Evolutionary conservation across 192 early-diverging fungal genomes (phyloP).

Genomic region (Backusella liffmaniae): DNA sequence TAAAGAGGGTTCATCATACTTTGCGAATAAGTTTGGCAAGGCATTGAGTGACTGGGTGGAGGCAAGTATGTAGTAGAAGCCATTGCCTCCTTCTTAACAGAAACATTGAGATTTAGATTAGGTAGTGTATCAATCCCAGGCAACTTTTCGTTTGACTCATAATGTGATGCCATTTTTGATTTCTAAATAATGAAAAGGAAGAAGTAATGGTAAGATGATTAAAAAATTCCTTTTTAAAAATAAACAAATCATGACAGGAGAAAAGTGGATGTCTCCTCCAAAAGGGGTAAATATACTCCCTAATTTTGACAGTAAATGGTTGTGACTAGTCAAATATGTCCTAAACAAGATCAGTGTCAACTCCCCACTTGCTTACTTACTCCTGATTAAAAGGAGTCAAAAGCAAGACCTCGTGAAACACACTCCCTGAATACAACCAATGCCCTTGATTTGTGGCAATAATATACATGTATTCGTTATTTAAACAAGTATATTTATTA

Average conservation of each 20-base stretch:
- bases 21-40: not conserved
- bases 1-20: not conserved
- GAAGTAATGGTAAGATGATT: not conserved
- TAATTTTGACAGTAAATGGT: not conserved
- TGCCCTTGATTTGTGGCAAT: slow-evolving; percentile 10
- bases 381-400: not conserved
- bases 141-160: slow-evolving; percentile 3
- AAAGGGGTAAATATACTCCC: not conserved
- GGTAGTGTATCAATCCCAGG: slow-evolving; percentile 4
- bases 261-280: not conserved
- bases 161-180: slow-evolving; percentile 9
- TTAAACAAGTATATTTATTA: slow-evolving; percentile 9
- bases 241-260: not conserved
- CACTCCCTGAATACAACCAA: not conserved
- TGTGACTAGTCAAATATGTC: not conserved
- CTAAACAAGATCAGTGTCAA: slow-evolving; percentile 7
- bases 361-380: slow-evolving; percentile 1
- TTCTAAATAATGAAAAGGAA: slow-evolving; percentile 8
- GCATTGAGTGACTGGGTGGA: not conserved
- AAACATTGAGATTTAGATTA: slow-evolving; percentile 1
- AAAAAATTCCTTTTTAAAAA: slow-evolving; percentile 8
- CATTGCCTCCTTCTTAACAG: not conserved
- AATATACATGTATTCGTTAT: slow-evolving; percentile 5
- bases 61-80: not conserved
- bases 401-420: slow-evolving; percentile 10